Percentiles rank a stretch among this genome's conserved stretches.
phyloP scores from a whole-genome alignment of 192 early-diverging fungal genomes.

The Mortierella claussenii region DNA sequence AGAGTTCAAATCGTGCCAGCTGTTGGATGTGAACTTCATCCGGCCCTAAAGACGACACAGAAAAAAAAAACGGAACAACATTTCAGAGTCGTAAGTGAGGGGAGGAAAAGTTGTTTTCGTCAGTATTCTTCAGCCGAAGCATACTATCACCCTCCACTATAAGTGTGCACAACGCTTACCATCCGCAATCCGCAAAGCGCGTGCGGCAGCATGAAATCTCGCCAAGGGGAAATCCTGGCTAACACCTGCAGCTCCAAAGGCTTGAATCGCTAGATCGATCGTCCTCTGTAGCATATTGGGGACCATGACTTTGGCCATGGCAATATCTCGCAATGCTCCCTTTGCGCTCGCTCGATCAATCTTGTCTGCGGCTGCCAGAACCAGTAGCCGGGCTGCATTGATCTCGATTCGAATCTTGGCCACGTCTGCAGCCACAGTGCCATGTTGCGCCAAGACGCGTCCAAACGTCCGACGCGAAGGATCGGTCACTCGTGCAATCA shows the following conservation, averaged over 20 bases:
- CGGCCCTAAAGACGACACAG: too few species aligned
- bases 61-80: too few species aligned
- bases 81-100: too few species aligned
- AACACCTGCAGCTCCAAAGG: slow-evolving; percentile 92
- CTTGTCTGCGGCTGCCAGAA: slow-evolving; percentile 88
- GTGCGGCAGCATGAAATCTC: slow-evolving; percentile 79
- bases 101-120: too few species aligned
- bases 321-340: slow-evolving; percentile 92
- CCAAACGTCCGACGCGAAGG: slow-evolving; percentile 88
- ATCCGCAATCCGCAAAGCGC: slow-evolving; percentile 92
- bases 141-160: too few species aligned
- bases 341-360: slow-evolving; percentile 93
- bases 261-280: slow-evolving; percentile 94
- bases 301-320: slow-evolving; percentile 95
- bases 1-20: slow-evolving; percentile 82
- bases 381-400: slow-evolving; percentile 91
- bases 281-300: slow-evolving; percentile 81
- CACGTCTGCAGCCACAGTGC: slow-evolving; percentile 83
- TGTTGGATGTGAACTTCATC: slow-evolving; percentile 92
- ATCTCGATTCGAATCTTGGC: slow-evolving; percentile 90
- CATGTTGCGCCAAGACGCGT: slow-evolving; percentile 83
- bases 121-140: too few species aligned
- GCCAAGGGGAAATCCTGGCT: slow-evolving; percentile 88
- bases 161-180: too few species aligned
- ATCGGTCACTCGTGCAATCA: slow-evolving; percentile 84